These are phyloP conservation scores for Hymenoscyphus occultus DNA, from an alignment of 2,329 filamentous ascomycete genomes.

Conservation along the genomic window DNA sequence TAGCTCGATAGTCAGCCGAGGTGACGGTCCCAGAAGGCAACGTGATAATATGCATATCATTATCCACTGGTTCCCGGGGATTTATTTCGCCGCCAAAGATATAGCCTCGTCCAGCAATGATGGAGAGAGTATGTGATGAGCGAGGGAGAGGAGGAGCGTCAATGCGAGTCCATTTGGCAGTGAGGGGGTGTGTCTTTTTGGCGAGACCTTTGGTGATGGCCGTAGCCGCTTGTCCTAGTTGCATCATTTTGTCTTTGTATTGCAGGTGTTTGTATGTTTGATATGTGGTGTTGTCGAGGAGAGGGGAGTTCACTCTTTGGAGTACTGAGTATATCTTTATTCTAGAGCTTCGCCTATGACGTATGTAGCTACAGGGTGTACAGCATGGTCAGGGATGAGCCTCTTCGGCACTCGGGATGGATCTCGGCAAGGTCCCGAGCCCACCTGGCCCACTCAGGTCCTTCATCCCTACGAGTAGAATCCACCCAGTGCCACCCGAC, in stretches of 20 bases:
- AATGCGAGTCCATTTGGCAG: constrained; percentile 61
- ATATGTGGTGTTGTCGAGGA: background rate
- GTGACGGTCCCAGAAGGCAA: constrained; percentile 56
- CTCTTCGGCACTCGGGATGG: too few species aligned
- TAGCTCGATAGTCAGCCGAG: constrained; percentile 55
- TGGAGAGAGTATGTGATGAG: constrained; percentile 70
- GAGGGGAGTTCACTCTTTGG: background rate
- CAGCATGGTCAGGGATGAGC: too few species aligned
- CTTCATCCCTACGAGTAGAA: too few species aligned
- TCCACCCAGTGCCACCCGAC: too few species aligned
- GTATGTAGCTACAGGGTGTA: too few species aligned
- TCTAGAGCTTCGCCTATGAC: too few species aligned
- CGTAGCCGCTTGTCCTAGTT: constrained; percentile 26
- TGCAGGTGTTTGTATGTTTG: background rate
- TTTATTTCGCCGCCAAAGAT: constrained; percentile 76
- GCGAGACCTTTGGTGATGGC: constrained; percentile 29
- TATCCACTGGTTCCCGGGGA: constrained; percentile 66
- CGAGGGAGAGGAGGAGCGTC: constrained; percentile 56
- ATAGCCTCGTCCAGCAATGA: constrained; percentile 56
- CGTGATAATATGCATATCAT: constrained; percentile 65
- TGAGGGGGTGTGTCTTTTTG: constrained; percentile 38
- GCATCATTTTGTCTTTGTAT: constrained; percentile 29
- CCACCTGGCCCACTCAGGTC: too few species aligned
- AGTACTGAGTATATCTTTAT: too few species aligned
- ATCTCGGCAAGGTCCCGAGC: too few species aligned